Evolutionary conservation across 2,329 filamentous ascomycete species (phyloP).

Genomic region (Xylaria arbuscula): DNA sequence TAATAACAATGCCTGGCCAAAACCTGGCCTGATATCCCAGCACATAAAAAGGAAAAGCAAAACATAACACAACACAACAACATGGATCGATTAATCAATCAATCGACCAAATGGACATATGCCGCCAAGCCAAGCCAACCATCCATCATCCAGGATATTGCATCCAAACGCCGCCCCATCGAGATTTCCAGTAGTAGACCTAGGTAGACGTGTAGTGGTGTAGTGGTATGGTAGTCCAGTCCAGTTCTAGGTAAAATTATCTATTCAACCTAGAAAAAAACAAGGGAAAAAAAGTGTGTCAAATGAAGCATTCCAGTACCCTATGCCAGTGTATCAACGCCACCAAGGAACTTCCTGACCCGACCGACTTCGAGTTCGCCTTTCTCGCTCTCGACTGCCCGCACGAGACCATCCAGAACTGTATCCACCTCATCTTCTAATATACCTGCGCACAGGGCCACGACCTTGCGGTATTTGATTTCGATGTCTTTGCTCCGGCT

Average conservation of each 20-base stretch:
- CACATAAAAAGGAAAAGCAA: slow-evolving; percentile 6
- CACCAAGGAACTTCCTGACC: slow-evolving; percentile 81
- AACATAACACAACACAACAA: not conserved
- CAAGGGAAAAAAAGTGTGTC: slow-evolving; percentile 24
- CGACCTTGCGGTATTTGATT: slow-evolving; percentile 86
- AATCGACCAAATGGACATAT: slow-evolving; percentile 11
- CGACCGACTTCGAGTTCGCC: slow-evolving; percentile 79
- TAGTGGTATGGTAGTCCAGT: too few species aligned
- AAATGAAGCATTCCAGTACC: slow-evolving; percentile 48
- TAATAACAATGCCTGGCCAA: slow-evolving; percentile 3
- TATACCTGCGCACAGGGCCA: slow-evolving; percentile 85
- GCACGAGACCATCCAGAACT: slow-evolving; percentile 80
- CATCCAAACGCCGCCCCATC: slow-evolving; percentile 23
- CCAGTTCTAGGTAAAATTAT: not conserved
- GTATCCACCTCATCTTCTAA: slow-evolving; percentile 82
- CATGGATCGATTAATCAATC: slow-evolving; percentile 6
- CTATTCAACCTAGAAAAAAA: not conserved
- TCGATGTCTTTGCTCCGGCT: slow-evolving; percentile 86
- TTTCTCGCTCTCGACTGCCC: slow-evolving; percentile 89
- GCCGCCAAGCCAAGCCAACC: not conserved
- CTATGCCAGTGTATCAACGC: slow-evolving; percentile 72
- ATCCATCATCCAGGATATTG: not conserved
- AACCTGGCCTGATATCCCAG: not conserved
- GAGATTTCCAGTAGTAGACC: not conserved
- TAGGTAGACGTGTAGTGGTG: not conserved